Conservation (phyloP, 1,284 basidiomycete genomes). For the Fistulinella staudtii region DNA sequence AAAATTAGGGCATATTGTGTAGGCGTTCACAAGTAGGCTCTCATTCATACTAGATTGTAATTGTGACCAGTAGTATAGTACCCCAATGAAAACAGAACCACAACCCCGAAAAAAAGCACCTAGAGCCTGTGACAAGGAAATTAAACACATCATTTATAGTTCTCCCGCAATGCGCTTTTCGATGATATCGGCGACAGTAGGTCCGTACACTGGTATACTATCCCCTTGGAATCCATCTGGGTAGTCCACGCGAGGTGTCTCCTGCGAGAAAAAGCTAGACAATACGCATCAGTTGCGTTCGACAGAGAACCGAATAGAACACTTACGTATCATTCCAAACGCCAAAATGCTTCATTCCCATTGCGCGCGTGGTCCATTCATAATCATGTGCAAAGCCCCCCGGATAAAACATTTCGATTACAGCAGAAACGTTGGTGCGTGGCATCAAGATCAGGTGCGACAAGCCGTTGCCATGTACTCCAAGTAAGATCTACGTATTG, state of each 20-base stretch:
- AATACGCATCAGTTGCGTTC: background rate
- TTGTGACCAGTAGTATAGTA: too few species aligned
- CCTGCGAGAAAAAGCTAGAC: conserved; percentile 45
- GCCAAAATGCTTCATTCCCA: conserved; percentile 73
- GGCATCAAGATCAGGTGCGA: conserved; percentile 79
- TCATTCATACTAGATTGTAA: too few species aligned
- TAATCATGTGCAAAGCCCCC: conserved; percentile 80
- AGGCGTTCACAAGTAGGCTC: too few species aligned
- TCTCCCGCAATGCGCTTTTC: conserved; percentile 51
- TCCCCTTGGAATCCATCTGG: conserved; percentile 75
- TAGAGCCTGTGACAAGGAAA: too few species aligned
- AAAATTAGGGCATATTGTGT: too few species aligned
- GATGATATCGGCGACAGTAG: conserved; percentile 50
- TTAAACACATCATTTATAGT: conserved; percentile 11
- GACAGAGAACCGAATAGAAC: background rate
- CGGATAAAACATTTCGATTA: conserved; percentile 81
- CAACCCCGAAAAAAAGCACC: too few species aligned
- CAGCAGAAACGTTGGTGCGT: conserved; percentile 57
- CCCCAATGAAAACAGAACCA: too few species aligned
- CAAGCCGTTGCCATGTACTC: conserved; percentile 79
- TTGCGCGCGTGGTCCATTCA: conserved; percentile 66
- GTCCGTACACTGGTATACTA: conserved; percentile 64
- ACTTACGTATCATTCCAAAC: conserved; percentile 73
- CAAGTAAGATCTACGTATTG: conserved; percentile 68
- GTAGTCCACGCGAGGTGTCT: conserved; percentile 55